Evolutionary conservation across 1,284 basidiomycete genomes (phyloP), one percentile per base, ranked within the genome.

Genomic region (Malassezia globosa): DNA sequence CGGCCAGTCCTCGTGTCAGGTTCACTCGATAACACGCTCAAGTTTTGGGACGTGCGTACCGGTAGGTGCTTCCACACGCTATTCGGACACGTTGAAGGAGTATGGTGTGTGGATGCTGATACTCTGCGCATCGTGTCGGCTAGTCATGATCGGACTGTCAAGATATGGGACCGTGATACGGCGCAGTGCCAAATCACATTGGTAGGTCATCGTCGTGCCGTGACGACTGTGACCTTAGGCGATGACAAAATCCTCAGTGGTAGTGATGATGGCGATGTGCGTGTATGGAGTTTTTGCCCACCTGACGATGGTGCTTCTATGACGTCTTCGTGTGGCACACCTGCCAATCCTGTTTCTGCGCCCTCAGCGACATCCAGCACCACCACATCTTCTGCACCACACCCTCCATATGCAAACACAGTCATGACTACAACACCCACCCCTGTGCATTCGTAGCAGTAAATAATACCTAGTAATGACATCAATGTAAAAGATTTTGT

Each of bases 201-300:
- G 4, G 85, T 94, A 16, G 92, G 90, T 1, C 94, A 97, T 71
- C 80, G 87, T 39, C 89, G 86, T 24, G 87, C 92, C 3, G 89
- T 96, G 39, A 95, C 87, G 16, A 87, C 87, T 61, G 76, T 96
- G 27, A 83, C 81, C 25, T 77, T 97, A 2, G 86, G 85, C 1
- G 92, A 96, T 72, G 90, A 95, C 72, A 90, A 90, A 75, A 86
- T 96, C 51, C 82, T 96, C 5, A 89, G 87, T 24, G 92, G 90
- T 2, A 85, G 86, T 52, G 92, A 95, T 72, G 87, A 94, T 63
- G 80, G 82, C 10, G 81, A 85, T 56, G 73, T 89, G 11, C 59
- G 60, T 33, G 59, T 71, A 16, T 68, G 65, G 62, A 59, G 56
- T 37, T 71, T 70, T 44, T 47, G 25, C 41, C 37, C 41, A 4